These are phyloP conservation scores for Venturia carpophila DNA, from an alignment of 2,329 filamentous ascomycete genomes.

Conservation along the genomic window DNA sequence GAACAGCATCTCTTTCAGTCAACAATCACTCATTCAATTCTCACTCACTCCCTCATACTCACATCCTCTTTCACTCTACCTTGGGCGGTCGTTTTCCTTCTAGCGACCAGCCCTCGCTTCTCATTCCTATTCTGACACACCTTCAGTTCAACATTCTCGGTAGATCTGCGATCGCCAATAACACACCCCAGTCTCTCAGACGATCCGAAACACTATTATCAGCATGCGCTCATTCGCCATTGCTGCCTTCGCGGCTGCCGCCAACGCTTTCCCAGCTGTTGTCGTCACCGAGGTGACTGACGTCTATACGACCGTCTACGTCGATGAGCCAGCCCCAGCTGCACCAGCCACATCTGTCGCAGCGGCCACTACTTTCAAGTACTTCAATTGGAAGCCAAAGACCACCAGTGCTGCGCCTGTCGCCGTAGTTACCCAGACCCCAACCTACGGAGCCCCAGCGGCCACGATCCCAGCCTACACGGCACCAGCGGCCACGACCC, in stretches of 20 bases:
- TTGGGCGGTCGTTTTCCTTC: not conserved
- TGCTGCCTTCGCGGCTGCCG: slow-evolving; percentile 18
- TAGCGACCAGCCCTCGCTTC: not conserved
- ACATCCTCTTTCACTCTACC: not conserved
- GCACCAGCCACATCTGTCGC: not conserved
- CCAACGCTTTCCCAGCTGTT: slow-evolving; percentile 13
- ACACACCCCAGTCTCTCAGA: not conserved
- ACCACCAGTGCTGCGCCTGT: not conserved
- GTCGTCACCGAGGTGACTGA: slow-evolving; percentile 19
- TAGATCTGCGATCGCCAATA: slow-evolving; percentile 15
- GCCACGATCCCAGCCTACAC: not conserved
- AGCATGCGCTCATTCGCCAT: slow-evolving; percentile 18
- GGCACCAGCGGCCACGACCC: slow-evolving; percentile 1
- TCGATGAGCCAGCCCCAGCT: not conserved
- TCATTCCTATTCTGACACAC: slow-evolving; percentile 3
- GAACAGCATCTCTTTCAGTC: not conserved
- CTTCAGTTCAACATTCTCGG: not conserved
- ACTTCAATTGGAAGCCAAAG: slow-evolving; percentile 1
- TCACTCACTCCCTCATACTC: not conserved
- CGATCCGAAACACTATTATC: not conserved
- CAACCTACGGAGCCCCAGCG: not conserved
- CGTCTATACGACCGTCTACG: slow-evolving; percentile 16
- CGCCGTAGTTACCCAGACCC: slow-evolving; percentile 5
- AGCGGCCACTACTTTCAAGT: not conserved
- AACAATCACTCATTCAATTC: not conserved